phyloP scores from a whole-genome alignment of 176 grass and related monocot species.

The maize (Zea mays) region Zm-B73-REFERENCE-NAM-5.0 NC_050096.1:225829501-225830000 shows the following conservation, averaged over 20 bases:
- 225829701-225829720: neutral
- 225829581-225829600: neutral
- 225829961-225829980: neutral
- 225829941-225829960: neutral
- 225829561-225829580: neutral
- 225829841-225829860: neutral
- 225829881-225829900: neutral
- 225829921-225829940: neutral
- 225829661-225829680: neutral
- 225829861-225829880: neutral
- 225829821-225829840: neutral
- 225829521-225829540: neutral
- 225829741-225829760: neutral
- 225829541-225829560: neutral
- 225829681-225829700: neutral
- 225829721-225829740: neutral
- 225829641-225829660: neutral
- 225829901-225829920: neutral
- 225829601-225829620: neutral
- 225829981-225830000: neutral
- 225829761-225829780: neutral
- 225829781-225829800: neutral
- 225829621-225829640: neutral
- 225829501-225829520: neutral
- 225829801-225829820: neutral